Conservation (phyloP, 257 asterid genomes). For the Plantago major region DNA sequence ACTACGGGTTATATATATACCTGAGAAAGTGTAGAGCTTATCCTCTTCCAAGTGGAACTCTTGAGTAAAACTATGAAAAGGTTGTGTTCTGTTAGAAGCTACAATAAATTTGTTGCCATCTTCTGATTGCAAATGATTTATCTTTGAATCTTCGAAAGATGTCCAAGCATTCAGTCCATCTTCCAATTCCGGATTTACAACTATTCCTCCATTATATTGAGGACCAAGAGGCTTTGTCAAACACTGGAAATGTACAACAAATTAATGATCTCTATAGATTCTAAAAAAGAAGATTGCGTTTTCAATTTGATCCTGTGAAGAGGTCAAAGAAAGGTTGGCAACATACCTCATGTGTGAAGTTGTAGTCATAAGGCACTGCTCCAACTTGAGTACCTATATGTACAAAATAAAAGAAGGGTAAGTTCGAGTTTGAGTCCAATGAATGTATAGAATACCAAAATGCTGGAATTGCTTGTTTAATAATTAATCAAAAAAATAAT, state of each 20-base stretch:
- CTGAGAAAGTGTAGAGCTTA: constrained; percentile 53
- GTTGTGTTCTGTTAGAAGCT: constrained; percentile 29
- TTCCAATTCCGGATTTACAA: constrained; percentile 46
- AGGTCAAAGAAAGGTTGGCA: too few species aligned
- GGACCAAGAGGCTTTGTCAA: constrained; percentile 40
- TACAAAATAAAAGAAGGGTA: background rate
- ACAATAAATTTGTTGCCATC: constrained; percentile 9
- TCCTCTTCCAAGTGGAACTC: constrained; percentile 30
- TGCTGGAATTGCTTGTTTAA: too few species aligned
- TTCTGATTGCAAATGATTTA: constrained; percentile 22
- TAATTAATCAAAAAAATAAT: too few species aligned
- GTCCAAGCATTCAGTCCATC: constrained; percentile 58
- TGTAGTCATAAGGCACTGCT: constrained; percentile 44
- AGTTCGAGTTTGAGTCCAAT: too few species aligned
- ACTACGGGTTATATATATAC: constrained; percentile 21
- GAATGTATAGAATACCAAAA: too few species aligned
- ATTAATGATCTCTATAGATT: too few species aligned
- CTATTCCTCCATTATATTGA: constrained; percentile 65
- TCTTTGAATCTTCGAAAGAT: constrained; percentile 26
- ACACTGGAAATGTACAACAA: too few species aligned
- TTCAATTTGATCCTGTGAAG: too few species aligned
- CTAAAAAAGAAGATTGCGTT: too few species aligned
- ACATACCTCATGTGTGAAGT: constrained; percentile 45
- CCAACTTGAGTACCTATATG: constrained; percentile 17
- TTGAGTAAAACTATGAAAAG: constrained; percentile 39